Percentiles rank a stretch among this genome's conserved stretches.
Conservation (phyloP, 2,329 filamentous ascomycete species). For the Xylaria multiplex region DNA sequence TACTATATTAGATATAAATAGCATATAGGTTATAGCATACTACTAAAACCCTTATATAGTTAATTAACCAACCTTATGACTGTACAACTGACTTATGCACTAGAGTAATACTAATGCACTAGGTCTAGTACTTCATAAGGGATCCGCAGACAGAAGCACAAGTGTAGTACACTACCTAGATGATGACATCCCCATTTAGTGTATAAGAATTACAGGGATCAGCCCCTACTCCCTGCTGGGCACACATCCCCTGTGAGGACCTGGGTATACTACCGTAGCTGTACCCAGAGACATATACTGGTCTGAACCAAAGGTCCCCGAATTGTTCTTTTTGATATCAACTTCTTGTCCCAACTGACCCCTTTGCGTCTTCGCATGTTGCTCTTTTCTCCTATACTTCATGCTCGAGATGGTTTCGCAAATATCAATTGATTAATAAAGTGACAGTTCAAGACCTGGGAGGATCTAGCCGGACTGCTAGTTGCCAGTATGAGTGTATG, state of each 20-base stretch:
- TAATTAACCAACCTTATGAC: no score
- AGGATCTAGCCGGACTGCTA: conserved; percentile 28
- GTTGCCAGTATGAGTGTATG: conserved; percentile 47
- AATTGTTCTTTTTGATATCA: conserved; percentile 16
- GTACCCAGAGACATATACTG: neutral
- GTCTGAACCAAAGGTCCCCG: conserved; percentile 3
- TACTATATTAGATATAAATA: no score
- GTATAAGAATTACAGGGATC: conserved; percentile 22
- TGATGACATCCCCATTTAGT: conserved; percentile 26
- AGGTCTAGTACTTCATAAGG: no score
- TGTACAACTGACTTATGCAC: no score
- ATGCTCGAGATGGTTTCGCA: conserved; percentile 43
- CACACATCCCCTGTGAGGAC: conserved; percentile 17
- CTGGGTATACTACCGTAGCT: neutral
- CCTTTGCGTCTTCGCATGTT: conserved; percentile 12
- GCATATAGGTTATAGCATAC: no score
- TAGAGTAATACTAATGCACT: no score
- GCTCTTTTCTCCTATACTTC: neutral
- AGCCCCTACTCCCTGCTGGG: neutral
- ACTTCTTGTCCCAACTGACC: neutral
- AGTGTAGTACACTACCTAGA: no score
- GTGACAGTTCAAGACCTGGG: conserved; percentile 40
- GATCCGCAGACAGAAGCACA: no score
- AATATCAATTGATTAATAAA: conserved; percentile 37
- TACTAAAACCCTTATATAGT: no score